Conservation (phyloP, 345 rosid genomes). For the Microthlaspi erraticum region DNA sequence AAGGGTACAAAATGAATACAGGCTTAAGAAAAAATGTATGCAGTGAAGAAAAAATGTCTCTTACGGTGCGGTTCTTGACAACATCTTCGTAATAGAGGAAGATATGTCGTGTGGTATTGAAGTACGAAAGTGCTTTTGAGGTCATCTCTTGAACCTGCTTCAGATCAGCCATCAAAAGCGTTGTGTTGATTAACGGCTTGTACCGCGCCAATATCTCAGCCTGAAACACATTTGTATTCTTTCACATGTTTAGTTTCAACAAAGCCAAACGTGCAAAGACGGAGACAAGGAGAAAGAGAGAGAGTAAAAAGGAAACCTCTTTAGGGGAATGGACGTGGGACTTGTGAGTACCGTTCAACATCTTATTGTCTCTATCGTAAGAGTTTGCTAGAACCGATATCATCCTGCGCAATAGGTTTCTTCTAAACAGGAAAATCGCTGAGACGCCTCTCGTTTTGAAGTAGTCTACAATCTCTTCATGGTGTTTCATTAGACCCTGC, state of each 20-base stretch:
- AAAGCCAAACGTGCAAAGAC: constrained; percentile 4
- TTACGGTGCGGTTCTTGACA: constrained; percentile 81
- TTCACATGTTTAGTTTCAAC: constrained; percentile 11
- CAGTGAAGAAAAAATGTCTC: constrained; percentile 34
- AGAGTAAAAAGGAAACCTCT: constrained; percentile 62
- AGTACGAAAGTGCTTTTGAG: constrained; percentile 74
- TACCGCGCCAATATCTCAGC: constrained; percentile 93
- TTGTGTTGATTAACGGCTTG: constrained; percentile 77
- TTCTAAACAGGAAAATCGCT: constrained; percentile 84
- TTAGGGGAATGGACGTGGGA: constrained; percentile 91
- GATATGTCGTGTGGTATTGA: constrained; percentile 79
- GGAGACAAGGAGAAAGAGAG: not conserved
- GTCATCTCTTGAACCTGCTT: constrained; percentile 75
- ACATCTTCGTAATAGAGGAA: constrained; percentile 89
- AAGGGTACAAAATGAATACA: not conserved
- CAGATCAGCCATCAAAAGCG: constrained; percentile 60
- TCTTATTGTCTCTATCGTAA: constrained; percentile 80
- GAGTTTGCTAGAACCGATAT: constrained; percentile 95
- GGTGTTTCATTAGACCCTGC: constrained; percentile 92
- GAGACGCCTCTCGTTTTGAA: constrained; percentile 85
- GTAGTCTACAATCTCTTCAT: constrained; percentile 81
- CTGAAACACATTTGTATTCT: constrained; percentile 53
- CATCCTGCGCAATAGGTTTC: constrained; percentile 90
- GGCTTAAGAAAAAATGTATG: constrained; percentile 12
- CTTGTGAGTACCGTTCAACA: constrained; percentile 91